These are phyloP conservation scores for Penicillium sp. DNA, from an alignment of 2,329 filamentous ascomycete species.

Conservation along the genomic window DNA sequence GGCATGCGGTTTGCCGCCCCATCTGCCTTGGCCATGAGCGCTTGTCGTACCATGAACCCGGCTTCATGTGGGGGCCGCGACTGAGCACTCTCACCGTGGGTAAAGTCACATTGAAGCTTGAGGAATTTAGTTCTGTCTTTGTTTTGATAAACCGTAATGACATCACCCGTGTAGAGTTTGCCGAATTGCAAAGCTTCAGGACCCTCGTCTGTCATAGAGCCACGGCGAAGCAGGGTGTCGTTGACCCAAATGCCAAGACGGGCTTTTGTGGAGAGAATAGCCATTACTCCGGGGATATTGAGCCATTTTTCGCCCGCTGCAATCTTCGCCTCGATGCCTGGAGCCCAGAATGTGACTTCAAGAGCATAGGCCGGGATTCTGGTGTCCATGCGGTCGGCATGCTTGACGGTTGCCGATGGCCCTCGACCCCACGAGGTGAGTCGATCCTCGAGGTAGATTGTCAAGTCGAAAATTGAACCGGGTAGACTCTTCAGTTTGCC, in stretches of 20 bases:
- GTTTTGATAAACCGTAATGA: conserved; percentile 67
- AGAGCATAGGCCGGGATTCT: conserved; percentile 81
- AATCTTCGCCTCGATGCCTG: conserved; percentile 61
- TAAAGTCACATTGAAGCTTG: conserved; percentile 48
- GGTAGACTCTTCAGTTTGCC: conserved; percentile 66
- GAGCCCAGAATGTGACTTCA: conserved; percentile 71
- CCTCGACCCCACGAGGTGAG: conserved; percentile 77
- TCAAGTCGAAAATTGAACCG: conserved; percentile 64
- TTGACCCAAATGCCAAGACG: conserved; percentile 76
- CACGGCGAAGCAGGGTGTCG: conserved; percentile 60
- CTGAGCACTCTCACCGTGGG: conserved; percentile 46
- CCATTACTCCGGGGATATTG: conserved; percentile 56
- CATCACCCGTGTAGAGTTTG: conserved; percentile 72
- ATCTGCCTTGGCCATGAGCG: conserved; percentile 33
- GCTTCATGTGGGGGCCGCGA: conserved; percentile 43
- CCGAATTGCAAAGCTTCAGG: conserved; percentile 58
- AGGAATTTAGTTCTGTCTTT: conserved; percentile 39
- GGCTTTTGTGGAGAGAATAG: conserved; percentile 77
- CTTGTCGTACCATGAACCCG: conserved; percentile 42
- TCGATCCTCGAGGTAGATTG: conserved; percentile 64
- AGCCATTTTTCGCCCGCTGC: conserved; percentile 58
- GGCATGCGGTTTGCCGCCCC: conserved; percentile 28
- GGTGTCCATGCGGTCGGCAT: conserved; percentile 61
- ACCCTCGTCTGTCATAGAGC: conserved; percentile 53
- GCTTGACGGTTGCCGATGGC: conserved; percentile 65